Percentiles rank a stretch among this genome's conserved stretches.
Evolutionary conservation across 2,329 filamentous ascomycete genomes (phyloP).

Genomic region (Colletotrichum coccodes): DNA sequence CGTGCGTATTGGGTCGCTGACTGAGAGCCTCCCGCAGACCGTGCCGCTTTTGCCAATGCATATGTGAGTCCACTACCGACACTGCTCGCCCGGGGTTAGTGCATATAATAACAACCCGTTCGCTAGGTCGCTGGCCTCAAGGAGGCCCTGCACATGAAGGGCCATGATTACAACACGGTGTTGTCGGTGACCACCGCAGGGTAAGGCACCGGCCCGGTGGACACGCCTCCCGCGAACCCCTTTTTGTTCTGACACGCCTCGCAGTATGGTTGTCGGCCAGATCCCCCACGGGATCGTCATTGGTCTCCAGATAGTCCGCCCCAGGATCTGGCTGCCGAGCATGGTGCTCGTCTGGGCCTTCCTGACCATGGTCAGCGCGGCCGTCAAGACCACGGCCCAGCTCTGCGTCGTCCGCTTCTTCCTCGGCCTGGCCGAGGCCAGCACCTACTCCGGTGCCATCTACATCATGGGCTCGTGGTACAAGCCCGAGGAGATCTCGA

Average conservation of each 20-base stretch:
- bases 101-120: not conserved
- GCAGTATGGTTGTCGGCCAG: conserved; percentile 48
- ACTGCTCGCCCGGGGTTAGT: not conserved
- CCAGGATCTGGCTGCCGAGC: conserved; percentile 57
- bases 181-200: conserved; percentile 54
- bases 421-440: conserved; percentile 50
- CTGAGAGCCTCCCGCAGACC: not conserved
- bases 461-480: conserved; percentile 66
- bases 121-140: conserved; percentile 63
- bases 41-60: conserved; percentile 33
- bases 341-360: conserved; percentile 59
- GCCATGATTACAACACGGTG: conserved; percentile 71
- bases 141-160: conserved; percentile 61
- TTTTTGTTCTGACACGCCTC: not conserved
- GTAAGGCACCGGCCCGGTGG: not conserved
- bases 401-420: conserved; percentile 53
- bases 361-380: conserved; percentile 36
- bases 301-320: conserved; percentile 54
- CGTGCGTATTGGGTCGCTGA: not conserved
- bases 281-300: conserved; percentile 56
- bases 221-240: rapidly evolving
- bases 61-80: conserved; percentile 4
- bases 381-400: conserved; percentile 39
- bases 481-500: conserved; percentile 68
- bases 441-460: conserved; percentile 52